Base-by-base conservation (phyloP, 257 asterid genomes). In the Nicotiana undulata region DNA sequence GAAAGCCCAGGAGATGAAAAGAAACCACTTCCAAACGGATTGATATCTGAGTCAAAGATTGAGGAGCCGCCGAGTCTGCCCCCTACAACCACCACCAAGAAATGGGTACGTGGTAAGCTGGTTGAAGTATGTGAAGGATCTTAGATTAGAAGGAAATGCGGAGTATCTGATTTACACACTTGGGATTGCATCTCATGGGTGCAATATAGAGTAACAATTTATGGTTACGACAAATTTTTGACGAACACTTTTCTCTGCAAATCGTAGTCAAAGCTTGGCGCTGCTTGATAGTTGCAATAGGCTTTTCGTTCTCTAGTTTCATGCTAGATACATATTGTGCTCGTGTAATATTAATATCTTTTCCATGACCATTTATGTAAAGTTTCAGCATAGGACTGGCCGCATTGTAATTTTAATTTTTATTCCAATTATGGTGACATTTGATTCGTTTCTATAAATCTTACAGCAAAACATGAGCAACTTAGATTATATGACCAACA, bases 41-140 rank as follows among this genome's bases (percentile, higher is more conserved):
- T 68, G 26, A 83, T 80, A 67, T 64, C 52, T 22, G 81, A 6
- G 80, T 24, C 59, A 79, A 75, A 17, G 85, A 80, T 4, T 86
- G 79, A 78, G 80, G 37, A 44, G 29, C 17, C 8, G 60, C 29
- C 20, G 79, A 74, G 32, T 78, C 76, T 44, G 83, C 12, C 28
- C 11, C 29, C 61, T 4, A 28, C 63, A 61, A 86, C 77, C 29
- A 40, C 49, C 17, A 76, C 77, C 79, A 92, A 89, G 94, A 92
- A 90, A 88, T 93, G 99, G 98, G 91, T 95, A 34, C 88, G 93
- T 1, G 99, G 99, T 83, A 90, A 91, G 86, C 93, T 95, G 84
- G 90, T 95, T 24, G 97, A 92, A 81, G 93, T 89, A 68, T 84
- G 63, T 24, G 92, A 90, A 82, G 92, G 80, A 83, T 29, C 76